A percentile compares a stretch with the other conserved stretches of the same genome.
phyloP scores from a whole-genome alignment of 345 rosid species.

The Euphorbia lathyris region DNA sequence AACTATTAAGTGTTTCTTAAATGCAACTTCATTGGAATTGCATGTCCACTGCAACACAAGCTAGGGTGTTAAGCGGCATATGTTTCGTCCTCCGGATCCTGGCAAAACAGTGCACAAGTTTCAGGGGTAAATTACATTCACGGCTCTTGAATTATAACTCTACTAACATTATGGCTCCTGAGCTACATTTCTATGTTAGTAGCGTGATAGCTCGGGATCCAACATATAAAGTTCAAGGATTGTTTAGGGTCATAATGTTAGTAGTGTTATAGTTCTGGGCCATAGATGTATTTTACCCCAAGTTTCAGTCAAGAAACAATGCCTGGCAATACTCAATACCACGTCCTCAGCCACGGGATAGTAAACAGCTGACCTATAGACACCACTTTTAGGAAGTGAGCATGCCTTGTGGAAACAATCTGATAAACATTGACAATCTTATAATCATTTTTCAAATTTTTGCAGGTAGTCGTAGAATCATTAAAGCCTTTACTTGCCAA shows the following conservation, averaged over 20 bases:
- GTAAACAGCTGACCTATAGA: not conserved
- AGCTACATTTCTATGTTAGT: too few species aligned
- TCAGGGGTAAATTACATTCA: too few species aligned
- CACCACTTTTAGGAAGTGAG: not conserved
- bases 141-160: too few species aligned
- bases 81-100: not conserved
- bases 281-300: too few species aligned
- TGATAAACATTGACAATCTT: not conserved
- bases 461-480: slow-evolving; percentile 32
- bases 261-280: too few species aligned
- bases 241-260: too few species aligned
- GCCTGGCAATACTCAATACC: not conserved
- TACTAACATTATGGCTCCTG: too few species aligned
- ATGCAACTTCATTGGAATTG: not conserved
- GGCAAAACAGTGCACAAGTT: not conserved
- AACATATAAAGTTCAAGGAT: too few species aligned
- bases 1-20: not conserved
- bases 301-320: not conserved
- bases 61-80: not conserved
- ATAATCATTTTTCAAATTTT: not conserved
- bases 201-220: too few species aligned
- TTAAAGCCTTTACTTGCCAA: slow-evolving; percentile 21
- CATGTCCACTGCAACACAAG: not conserved
- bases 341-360: not conserved
- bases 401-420: not conserved